Percentiles rank a stretch among this genome's conserved stretches.
These are phyloP conservation scores for Cordyceps cateniannulata DNA, from an alignment of 2,329 filamentous ascomycete species.

Conservation along the genomic window DNA sequence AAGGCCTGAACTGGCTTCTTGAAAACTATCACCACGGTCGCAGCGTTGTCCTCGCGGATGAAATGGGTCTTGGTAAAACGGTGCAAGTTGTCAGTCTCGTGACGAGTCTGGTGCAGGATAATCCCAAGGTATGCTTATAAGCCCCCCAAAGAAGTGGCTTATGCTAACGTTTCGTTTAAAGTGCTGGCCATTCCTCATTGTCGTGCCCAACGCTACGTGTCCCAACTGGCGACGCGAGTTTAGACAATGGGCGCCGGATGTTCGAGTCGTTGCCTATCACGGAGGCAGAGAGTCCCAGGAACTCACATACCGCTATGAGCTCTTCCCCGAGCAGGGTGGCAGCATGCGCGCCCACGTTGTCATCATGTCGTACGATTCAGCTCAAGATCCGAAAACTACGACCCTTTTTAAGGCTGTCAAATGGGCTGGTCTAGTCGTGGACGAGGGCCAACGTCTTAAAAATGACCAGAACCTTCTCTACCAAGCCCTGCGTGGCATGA, in stretches of 20 bases:
- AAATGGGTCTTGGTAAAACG: constrained; percentile 98
- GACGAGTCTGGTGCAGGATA: constrained; percentile 61
- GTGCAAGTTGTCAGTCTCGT: constrained; percentile 86
- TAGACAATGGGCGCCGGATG: constrained; percentile 80
- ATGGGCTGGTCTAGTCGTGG: constrained; percentile 86
- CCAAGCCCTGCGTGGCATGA: constrained; percentile 62
- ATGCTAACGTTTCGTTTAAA: constrained; percentile 13
- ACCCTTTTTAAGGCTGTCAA: constrained; percentile 61
- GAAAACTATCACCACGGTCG: constrained; percentile 78
- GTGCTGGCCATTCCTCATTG: constrained; percentile 88
- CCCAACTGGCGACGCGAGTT: constrained; percentile 98
- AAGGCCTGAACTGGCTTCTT: constrained; percentile 92
- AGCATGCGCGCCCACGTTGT: constrained; percentile 85
- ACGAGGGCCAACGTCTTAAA: constrained; percentile 93
- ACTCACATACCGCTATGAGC: constrained; percentile 73
- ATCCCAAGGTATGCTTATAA: constrained; percentile 37
- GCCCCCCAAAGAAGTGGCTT: neutral
- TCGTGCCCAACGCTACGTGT: constrained; percentile 91
- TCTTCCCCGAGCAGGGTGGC: constrained; percentile 62
- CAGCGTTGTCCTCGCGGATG: constrained; percentile 89
- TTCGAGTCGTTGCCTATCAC: constrained; percentile 90
- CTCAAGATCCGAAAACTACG: constrained; percentile 63
- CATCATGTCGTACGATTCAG: constrained; percentile 90
- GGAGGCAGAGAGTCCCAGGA: constrained; percentile 69
- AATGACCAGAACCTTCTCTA: constrained; percentile 86